Base-by-base conservation (phyloP, 441 rosid genomes). In the Populus tomentosa region DNA sequence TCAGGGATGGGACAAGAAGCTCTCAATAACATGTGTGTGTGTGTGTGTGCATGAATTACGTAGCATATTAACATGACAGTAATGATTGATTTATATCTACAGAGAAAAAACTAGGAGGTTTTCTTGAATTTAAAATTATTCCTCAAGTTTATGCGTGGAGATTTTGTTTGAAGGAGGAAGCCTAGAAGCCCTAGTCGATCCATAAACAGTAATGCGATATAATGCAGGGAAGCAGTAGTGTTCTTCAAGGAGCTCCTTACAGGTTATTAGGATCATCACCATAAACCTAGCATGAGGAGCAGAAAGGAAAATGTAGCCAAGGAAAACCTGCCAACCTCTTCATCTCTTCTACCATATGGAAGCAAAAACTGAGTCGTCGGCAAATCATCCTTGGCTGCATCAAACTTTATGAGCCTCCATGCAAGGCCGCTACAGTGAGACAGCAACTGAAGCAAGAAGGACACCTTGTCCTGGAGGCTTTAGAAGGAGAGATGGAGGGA, bases 341-440 rank as follows among this genome's bases (percentile, higher is more conserved):
- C 66, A 42, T 77, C 26, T 3, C 50, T 1, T 33, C 24, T 46
- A 63, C 36, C 46, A 61, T 5, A 11, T 10, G 13, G n/a, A 5
- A 32, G 42, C 28, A 59, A 7, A 2, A 2, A 40, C 4, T 9
- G 40, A 65, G 42, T 11, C 67, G 82, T 72, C 86, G 88, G 88
- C 91, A 88, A 88, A 85, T 88, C 91, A 88, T 88, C 85, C 89
- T 88, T 88, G 89, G 91, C 88, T 86, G 87, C 88, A 85, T 68
- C 70, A 67, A 70, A 23, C 87, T 85, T 80, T 79, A 84, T 38
- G 35, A 62, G 63, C 85, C 87, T 36, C 72, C 82, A 86, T 64
- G 90, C 78, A 59, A 83, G 85, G 84, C 77, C 61, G 67, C 53
- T 66, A 78, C 76, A 77, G 88, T 82, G 80, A 38, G 16, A 8